These are phyloP conservation scores for Alternaria novae-zelandiae DNA, from an alignment of 2,329 filamentous ascomycete species.

Conservation along the genomic window DNA sequence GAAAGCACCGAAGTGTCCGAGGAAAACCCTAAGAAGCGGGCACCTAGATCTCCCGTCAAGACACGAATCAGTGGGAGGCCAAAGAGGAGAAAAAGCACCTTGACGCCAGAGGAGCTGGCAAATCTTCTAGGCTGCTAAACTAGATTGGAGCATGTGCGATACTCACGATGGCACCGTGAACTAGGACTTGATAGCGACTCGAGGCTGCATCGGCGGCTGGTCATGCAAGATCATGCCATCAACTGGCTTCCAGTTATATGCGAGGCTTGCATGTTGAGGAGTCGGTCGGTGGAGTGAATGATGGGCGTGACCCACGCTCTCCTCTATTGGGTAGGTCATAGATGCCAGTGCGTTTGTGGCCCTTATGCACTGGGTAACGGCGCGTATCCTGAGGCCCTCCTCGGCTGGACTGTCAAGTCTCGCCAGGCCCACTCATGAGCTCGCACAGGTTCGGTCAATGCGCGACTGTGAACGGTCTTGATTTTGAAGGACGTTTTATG, in stretches of 20 bases:
- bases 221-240: constrained; percentile 13
- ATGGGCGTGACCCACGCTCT: constrained; percentile 6
- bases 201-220: constrained; percentile 13
- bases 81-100: constrained; percentile 72
- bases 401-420: neutral
- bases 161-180: neutral
- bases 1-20: constrained; percentile 28
- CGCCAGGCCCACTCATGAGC: neutral
- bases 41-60: constrained; percentile 41
- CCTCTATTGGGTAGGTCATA: constrained; percentile 9
- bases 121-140: constrained; percentile 41
- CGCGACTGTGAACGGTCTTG: neutral
- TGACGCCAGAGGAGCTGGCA: constrained; percentile 77
- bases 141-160: neutral
- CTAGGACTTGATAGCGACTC: constrained; percentile 12
- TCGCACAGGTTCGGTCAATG: neutral
- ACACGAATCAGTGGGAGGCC: constrained; percentile 63
- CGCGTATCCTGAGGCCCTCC: constrained; percentile 16
- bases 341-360: constrained; percentile 14
- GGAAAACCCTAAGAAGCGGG: constrained; percentile 30
- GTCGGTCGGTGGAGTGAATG: constrained; percentile 8
- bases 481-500: neutral
- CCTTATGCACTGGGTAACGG: constrained; percentile 13
- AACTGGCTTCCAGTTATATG: constrained; percentile 3
- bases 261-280: constrained; percentile 10